These are phyloP conservation scores for Cutaneotrichosporon cutaneum DNA, from an alignment of 1,284 basidiomycete species.

Conservation along the genomic window DNA sequence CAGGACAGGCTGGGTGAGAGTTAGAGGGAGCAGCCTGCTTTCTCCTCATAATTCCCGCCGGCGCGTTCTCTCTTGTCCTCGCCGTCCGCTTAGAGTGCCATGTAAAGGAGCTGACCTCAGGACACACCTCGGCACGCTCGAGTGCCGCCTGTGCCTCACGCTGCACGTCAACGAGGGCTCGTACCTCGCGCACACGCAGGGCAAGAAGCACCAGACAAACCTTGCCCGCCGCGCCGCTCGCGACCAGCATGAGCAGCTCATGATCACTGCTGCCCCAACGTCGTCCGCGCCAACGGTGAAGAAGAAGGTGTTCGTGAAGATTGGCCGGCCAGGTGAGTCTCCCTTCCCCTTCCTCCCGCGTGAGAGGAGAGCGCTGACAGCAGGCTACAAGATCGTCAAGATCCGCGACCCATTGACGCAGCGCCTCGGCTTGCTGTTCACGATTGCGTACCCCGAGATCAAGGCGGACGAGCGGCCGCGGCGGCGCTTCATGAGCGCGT, in stretches of 20 bases:
- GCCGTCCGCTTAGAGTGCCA: no score
- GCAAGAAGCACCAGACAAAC: slow-evolving; percentile 99
- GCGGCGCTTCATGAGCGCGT: slow-evolving; percentile 94
- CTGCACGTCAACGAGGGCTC: slow-evolving; percentile 99
- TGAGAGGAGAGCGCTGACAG: not conserved
- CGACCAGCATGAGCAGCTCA: slow-evolving; percentile 90
- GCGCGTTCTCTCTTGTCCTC: not conserved
- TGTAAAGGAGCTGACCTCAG: slow-evolving; percentile 41
- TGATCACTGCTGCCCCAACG: slow-evolving; percentile 71
- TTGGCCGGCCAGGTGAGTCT: slow-evolving; percentile 69
- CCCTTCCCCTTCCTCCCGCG: slow-evolving; percentile 6
- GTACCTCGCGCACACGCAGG: slow-evolving; percentile 98
- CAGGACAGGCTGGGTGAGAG: not conserved
- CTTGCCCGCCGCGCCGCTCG: slow-evolving; percentile 91
- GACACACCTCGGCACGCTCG: slow-evolving; percentile 93
- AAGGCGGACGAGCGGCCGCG: slow-evolving; percentile 81
- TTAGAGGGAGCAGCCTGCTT: not conserved
- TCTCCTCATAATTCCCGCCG: not conserved
- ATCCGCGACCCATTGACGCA: slow-evolving; percentile 56
- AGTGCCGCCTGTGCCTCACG: slow-evolving; percentile 96
- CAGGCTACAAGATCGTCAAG: slow-evolving; percentile 56
- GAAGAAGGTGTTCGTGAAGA: slow-evolving; percentile 94
- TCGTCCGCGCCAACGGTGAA: slow-evolving; percentile 62
- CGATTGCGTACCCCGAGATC: slow-evolving; percentile 92
- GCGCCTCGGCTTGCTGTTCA: slow-evolving; percentile 86